Base-by-base conservation (phyloP, 2,329 filamentous ascomycete genomes). In the Colletotrichum theobromicola region DNA sequence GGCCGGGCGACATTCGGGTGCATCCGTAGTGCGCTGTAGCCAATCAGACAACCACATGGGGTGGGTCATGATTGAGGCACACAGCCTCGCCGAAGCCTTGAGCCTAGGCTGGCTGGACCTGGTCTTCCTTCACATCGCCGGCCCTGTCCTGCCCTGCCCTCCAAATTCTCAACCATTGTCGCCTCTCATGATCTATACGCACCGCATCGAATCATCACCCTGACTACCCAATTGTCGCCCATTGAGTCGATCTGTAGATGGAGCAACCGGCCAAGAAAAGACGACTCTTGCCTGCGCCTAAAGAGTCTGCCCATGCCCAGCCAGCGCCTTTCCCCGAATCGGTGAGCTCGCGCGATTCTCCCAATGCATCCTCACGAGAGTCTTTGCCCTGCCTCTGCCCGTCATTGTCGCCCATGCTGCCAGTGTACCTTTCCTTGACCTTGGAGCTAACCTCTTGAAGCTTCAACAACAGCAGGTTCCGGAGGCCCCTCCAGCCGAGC, bases 401-500 rank as follows among this genome's bases (percentile, higher is more conserved):
- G 30, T 34, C 57, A 21, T 35, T 34, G 28, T 61, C 57, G n/a
- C 21, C 57, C 28, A 35, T 21, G 10, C n/a, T 21, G 16, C n/a
- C 57, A n/a, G n/a, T 30, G 16, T 26, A 24, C 21, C n/a, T 18
- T 32, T 32, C 13, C 10, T 35, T n/a, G 32, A 57, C 42, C 42
- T 13, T 7, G 42, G 10, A n/a, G 74, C 75, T 76, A 67, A 76
- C 61, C 64, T 72, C 72, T 66, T 63, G n/a, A 55, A 80, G 64
- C 81, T 80, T 70, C 82, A 83, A 68, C 80, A 83, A 30, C 81
- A 81, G 81, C 76, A 84, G 78, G 78, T 80, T 77, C 81, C 85
- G 82, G 85, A 88, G 82, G 79, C 83, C 70, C 81, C 85, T 78
- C 81, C 80, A 78, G 80, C 82, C 70, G 88, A 91, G 78, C 88